Base-by-base conservation (phyloP, 495 filamentous ascomycete species). In the Xylaria venustula region DNA sequence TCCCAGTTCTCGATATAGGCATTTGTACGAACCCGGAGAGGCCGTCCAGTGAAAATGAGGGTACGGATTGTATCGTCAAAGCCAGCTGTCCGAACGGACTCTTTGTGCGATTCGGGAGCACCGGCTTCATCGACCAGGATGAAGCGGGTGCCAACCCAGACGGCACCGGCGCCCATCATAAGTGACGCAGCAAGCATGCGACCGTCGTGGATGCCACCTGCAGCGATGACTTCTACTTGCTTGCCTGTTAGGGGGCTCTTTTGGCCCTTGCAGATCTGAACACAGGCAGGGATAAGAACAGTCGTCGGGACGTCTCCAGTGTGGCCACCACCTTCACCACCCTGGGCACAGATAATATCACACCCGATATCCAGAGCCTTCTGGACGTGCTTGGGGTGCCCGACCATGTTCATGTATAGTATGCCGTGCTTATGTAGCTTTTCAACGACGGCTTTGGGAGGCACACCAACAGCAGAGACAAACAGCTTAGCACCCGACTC, bases 321-420 rank as follows among this genome's bases (percentile, higher is more conserved):
- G 80, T 96, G 92, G 52, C 92, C 91, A 71, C 91, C 92, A 55
- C 92, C 92, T 73, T 96, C 92, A 62, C 92, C 91, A 72, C 92
- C 92, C 75, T 96, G 92, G 26, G 92, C 92, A 76, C 92, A 96
- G 75, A 96, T 96, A 64, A 96, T 88, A 73, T 96, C 92, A 61
- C 83, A 88, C 67, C 94, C 94, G 50, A 91, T 83, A 19, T 91
- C 93, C 57, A 98, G 81, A 72, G 89, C 89, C 83, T 97, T 98
- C 72, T 88, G 82, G 49, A 97, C 93, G 79, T 98, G 94, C 85
- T 98, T 98, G 64, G 95, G 95, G 84, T 98, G 94, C 58, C 93
- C 94, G 73, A 98, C 95, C 94, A 98, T 98, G 87, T 98, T 98
- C 94, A 98, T 98, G 85, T 93, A 96, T 55, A 96, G 82, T 62